A percentile compares a stretch with the other conserved stretches of the same genome.
Conservation (phyloP, 306 rosid species). For the Cotoneaster glaucophyllus region DNA sequence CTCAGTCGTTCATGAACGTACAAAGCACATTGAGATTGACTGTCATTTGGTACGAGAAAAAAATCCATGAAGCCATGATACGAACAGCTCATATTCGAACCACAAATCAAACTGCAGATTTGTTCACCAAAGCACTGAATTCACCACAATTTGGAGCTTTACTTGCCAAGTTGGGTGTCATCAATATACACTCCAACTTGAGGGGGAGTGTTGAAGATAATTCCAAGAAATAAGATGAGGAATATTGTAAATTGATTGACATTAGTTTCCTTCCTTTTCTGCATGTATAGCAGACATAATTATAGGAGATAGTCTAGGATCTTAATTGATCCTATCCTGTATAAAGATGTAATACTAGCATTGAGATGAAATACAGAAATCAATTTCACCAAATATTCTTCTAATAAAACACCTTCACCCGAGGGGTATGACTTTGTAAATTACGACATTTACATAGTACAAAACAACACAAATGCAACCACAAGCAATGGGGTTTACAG, state of each 20-base stretch:
- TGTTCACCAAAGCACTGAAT: too few species aligned
- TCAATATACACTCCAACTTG: neutral
- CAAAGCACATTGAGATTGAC: neutral
- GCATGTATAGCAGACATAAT: too few species aligned
- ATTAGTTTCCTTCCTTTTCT: too few species aligned
- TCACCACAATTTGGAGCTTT: neutral
- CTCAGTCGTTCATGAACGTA: neutral
- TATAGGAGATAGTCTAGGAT: too few species aligned
- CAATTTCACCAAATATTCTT: too few species aligned
- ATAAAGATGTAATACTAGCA: too few species aligned
- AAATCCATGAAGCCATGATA: neutral
- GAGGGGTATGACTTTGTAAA: slow-evolving; percentile 42
- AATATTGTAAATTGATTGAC: too few species aligned
- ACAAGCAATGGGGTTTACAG: slow-evolving; percentile 52
- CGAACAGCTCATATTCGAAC: neutral
- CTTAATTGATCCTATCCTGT: too few species aligned
- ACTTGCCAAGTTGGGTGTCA: neutral
- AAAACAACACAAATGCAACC: slow-evolving; percentile 41
- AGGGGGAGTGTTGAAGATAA: too few species aligned
- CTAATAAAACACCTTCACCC: slow-evolving; percentile 55
- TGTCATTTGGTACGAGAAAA: neutral
- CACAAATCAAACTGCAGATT: neutral
- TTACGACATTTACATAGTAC: slow-evolving; percentile 35
- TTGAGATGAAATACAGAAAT: too few species aligned
- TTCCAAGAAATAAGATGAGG: too few species aligned